Evolutionary conservation across 2,329 filamentous ascomycete species (phyloP), one percentile per base, ranked within the genome.

Genomic region (Fusarium sp.): DNA sequence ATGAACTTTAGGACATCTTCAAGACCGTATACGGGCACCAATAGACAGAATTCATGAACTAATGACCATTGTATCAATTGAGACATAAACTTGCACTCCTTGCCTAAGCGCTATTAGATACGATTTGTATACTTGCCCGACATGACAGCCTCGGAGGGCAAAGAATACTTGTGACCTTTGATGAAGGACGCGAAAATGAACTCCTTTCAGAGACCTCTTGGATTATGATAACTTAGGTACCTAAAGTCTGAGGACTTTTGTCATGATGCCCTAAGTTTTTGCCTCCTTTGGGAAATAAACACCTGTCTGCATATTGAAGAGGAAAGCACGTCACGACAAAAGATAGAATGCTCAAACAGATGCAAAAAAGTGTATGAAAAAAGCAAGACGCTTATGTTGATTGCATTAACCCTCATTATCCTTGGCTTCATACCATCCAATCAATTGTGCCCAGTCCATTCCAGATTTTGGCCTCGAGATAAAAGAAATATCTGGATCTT

Each of bases 321-420:
- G 25, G 2, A 16, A 29, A 44, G 10, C 35, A 44, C 23, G 37
- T 23, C 27, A 42, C 16, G 18, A 19, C 21, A 29, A 60, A 27
- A 23, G 19, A 19, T 18, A n/a, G n/a, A 23, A 31, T 23, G 38
- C 41, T 44, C 38, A 44, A 33, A 31, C 10, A 37, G 19, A 10
- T 39, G 16, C 11, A 27, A 14, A 18, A 25, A 49, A 49, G 12
- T 39, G 12, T 16, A 27, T 10, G 10, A 21, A 44, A 11, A 59
- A 59, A 44, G 37, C 41, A 58, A 56, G 25, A 60, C 44, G 49
- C 66, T 61, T 55, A 35, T 56, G 55, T 56, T 51, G 54, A 52
- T 45, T 57, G 31, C 44, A 61, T 46, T 44, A 49, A 66, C 60
- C 49, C 60, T 56, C 51, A n/a, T 49, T 52, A 42, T 42, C 41